These are phyloP conservation scores for Tylopilus orsonianus DNA, from an alignment of 1,284 basidiomycete genomes.

Conservation along the genomic window DNA sequence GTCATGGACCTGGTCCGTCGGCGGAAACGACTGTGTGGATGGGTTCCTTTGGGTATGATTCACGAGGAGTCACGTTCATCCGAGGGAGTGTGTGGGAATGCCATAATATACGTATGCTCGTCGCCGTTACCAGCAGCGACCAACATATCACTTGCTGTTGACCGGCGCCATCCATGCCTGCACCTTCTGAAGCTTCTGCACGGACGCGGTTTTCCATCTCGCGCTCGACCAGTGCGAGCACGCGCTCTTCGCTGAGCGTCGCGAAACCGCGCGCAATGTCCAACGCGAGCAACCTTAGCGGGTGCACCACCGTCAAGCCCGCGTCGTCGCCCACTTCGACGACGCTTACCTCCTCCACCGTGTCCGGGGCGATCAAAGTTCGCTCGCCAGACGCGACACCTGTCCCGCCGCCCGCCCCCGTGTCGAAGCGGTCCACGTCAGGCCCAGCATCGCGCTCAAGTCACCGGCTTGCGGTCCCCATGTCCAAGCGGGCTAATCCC, in stretches of 20 bases:
- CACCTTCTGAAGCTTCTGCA: slow-evolving; percentile 31
- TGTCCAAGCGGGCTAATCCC: slow-evolving; percentile 19
- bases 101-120: slow-evolving; percentile 3
- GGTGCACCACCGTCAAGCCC: slow-evolving; percentile 44
- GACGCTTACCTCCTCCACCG: slow-evolving; percentile 25
- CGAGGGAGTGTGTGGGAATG: slow-evolving; percentile 20
- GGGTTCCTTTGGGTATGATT: too few relatives aligned
- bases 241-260: slow-evolving; percentile 26
- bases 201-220: slow-evolving; percentile 29
- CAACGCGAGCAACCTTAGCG: slow-evolving; percentile 36
- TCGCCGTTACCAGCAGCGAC: slow-evolving; percentile 22
- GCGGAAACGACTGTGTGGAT: too few relatives aligned
- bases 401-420: slow-evolving; percentile 21
- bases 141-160: slow-evolving; percentile 8
- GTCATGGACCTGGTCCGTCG: too few relatives aligned
- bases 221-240: slow-evolving; percentile 19
- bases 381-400: slow-evolving; percentile 36
- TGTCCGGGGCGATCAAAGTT: slow-evolving; percentile 9
- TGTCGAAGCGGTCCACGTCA: slow-evolving; percentile 23
- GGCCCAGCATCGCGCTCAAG: slow-evolving; percentile 24
- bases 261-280: slow-evolving; percentile 34
- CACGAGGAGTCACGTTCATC: too few relatives aligned
- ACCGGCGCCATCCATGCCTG: slow-evolving; percentile 23
- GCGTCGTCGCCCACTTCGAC: slow-evolving; percentile 28
- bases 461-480: slow-evolving; percentile 23